Evolutionary conservation across 495 filamentous ascomycete genomes (phyloP).

Genomic region (Xylaria curta): DNA sequence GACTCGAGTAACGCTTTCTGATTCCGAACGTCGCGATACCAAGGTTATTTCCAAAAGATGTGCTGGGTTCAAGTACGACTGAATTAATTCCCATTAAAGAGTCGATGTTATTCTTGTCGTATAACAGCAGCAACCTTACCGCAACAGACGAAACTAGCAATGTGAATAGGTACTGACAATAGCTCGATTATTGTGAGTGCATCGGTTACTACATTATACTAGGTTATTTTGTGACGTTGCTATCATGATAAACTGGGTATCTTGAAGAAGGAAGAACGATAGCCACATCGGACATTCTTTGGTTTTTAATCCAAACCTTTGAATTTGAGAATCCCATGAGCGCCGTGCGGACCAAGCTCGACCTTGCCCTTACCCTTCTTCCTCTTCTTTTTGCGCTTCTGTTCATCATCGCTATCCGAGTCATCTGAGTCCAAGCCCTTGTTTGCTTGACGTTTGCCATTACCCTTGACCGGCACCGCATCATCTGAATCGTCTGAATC

Average conservation of each 20-base stretch:
- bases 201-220: not conserved
- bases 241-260: constrained; percentile 33
- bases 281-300: constrained; percentile 1
- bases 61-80: not conserved
- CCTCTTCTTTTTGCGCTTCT: constrained; percentile 48
- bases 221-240: not conserved
- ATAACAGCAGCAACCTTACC: not conserved
- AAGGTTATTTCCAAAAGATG: not conserved
- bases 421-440: constrained; percentile 44
- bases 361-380: constrained; percentile 55
- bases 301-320: constrained; percentile 66
- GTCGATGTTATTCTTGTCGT: not conserved
- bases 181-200: not conserved
- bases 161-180: not conserved
- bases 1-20: not conserved
- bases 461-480: constrained; percentile 39
- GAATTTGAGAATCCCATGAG: constrained; percentile 68
- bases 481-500: constrained; percentile 52
- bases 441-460: constrained; percentile 55
- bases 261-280: constrained; percentile 27
- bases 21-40: not conserved
- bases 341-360: constrained; percentile 57
- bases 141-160: not conserved
- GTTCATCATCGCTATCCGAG: constrained; percentile 38
- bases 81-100: not conserved